Percentiles rank a stretch among this genome's conserved stretches.
Evolutionary conservation across 495 filamentous ascomycete species (phyloP).

Genomic region (Pseudoneurospora amorphoporcata): DNA sequence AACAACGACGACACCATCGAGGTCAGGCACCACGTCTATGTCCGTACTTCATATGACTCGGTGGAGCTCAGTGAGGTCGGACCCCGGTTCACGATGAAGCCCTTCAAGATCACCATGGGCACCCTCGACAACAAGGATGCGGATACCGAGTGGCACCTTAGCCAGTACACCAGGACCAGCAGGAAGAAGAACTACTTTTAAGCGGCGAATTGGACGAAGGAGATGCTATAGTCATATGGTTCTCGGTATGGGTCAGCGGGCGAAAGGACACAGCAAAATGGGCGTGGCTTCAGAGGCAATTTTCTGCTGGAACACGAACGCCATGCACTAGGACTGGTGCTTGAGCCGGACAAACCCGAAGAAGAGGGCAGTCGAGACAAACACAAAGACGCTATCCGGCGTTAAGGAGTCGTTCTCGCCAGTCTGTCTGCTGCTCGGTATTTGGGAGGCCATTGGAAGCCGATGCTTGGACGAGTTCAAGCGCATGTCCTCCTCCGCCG

Average conservation of each 20-base stretch:
- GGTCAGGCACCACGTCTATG: conserved; percentile 41
- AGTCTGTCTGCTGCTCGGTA: conserved; percentile 77
- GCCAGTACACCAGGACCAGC: conserved; percentile 86
- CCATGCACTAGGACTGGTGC: conserved; percentile 64
- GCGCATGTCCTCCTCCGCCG: not conserved
- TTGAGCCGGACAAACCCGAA: conserved; percentile 69
- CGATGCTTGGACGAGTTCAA: conserved; percentile 85
- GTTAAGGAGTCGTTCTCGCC: conserved; percentile 96
- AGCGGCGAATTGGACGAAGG: conserved; percentile 8
- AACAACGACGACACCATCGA: conserved; percentile 94
- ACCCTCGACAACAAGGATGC: conserved; percentile 90
- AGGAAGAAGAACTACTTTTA: conserved; percentile 89
- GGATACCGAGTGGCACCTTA: conserved; percentile 93
- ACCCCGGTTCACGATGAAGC: conserved; percentile 89
- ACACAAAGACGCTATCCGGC: conserved; percentile 83
- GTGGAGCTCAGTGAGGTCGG: conserved; percentile 94
- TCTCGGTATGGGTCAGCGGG: not conserved
- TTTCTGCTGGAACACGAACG: conserved; percentile 64
- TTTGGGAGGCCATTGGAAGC: conserved; percentile 97
- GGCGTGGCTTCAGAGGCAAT: conserved; percentile 73
- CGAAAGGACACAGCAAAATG: not conserved
- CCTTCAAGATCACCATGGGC: conserved; percentile 90
- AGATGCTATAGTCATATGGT: not conserved
- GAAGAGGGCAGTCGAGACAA: conserved; percentile 53
- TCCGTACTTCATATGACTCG: conserved; percentile 69